Base-by-base conservation (phyloP, 1,284 basidiomycete genomes). In the Sanghuangporus weigelae region DNA sequence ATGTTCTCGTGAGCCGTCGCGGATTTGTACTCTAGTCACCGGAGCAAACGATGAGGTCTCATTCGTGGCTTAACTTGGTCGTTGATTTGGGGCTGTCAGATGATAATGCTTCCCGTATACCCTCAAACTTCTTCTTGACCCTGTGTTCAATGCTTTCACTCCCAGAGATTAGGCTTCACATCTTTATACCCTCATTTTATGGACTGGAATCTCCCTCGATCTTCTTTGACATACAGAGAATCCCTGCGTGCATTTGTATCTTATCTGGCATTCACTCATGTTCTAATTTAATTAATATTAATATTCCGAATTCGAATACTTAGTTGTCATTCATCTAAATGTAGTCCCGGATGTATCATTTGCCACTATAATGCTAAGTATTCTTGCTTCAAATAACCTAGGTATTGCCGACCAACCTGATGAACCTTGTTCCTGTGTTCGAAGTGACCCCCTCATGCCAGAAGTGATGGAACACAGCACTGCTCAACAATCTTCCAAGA, bases 1-100 rank as follows among this genome's bases (percentile, higher is more conserved):
- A 73, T 74, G 71, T 67, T 71, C 71, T 35, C 71, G 67, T 68
- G 67, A 66, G 57, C 54, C 16, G 2, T 2, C 26, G 26, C 26
- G 26, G 26, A 31, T 31, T 31, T 31, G 26, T 31, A 4, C 3
- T 31, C 26, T 31, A 31, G 26, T 31, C 26, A 31, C 26, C 3
- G 26, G 26, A 31, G 26, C 26, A 31, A 3, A 2, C 26, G 26
- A 31, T 31, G 26, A 31, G 5, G 26, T 31, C 26, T 31, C 26
- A 31, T 51, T 31, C n/a, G 7, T 26, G 49, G 19, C 21, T 12
- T 51, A 2, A 51, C 21, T 31, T 51, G 19, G 10, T 12, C 21
- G 19, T 14, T 26, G 49, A 23, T 23, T 51, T 51, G 23, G 19
- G 5, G 12, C 7, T 19, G 44, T 46, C 44, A 46, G 10, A 46